Evolutionary conservation across 2,329 filamentous ascomycete species (phyloP).

Genomic region (Amauroascus niger): DNA sequence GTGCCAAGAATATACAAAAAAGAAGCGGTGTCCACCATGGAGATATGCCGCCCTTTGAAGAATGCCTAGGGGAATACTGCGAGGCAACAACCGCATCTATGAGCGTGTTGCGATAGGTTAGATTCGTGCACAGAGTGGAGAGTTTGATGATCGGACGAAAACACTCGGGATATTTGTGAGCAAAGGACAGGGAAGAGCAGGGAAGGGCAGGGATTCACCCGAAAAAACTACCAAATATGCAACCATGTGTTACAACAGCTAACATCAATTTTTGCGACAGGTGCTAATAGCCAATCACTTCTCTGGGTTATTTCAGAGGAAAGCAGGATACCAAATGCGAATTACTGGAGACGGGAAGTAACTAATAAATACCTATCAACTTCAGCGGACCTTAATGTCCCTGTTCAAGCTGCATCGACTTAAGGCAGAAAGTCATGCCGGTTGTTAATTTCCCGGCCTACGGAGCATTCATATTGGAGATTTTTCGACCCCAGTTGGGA

Average conservation of each 20-base stretch:
- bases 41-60: too few species aligned
- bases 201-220: conserved; percentile 3
- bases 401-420: not conserved
- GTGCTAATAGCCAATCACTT: not conserved
- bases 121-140: not conserved
- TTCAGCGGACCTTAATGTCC: too few species aligned
- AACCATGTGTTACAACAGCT: conserved; percentile 4
- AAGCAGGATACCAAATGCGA: not conserved
- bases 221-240: conserved; percentile 4
- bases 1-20: not conserved
- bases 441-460: not conserved
- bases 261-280: conserved; percentile 1
- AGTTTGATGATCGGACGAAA: conserved; percentile 9
- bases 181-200: not conserved
- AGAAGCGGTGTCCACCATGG: not conserved
- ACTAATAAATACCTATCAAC: not conserved
- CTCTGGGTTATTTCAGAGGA: not conserved
- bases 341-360: not conserved
- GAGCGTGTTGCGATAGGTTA: not conserved
- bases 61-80: too few species aligned
- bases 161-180: conserved; percentile 7
- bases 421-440: not conserved
- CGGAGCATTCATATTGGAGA: not conserved
- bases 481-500: not conserved
- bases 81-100: not conserved